Evolutionary conservation across 768 basidiomycete species (phyloP), one percentile per base, ranked within the genome.

Genomic region (Lactarius indigo): DNA sequence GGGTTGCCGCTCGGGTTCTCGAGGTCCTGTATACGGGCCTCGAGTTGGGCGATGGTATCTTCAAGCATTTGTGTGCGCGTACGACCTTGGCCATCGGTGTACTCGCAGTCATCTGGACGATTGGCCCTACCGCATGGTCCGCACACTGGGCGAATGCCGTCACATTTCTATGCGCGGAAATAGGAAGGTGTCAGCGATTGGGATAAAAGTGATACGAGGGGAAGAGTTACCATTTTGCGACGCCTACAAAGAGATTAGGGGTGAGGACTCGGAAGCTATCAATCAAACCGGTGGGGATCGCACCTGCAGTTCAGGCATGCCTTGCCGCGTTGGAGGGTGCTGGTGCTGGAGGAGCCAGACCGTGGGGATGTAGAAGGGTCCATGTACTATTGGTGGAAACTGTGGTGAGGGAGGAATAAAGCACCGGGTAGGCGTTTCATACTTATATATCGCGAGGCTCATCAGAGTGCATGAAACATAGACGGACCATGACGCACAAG

Each of bases 81-180:
- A 66, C 86, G 81, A 61, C 79, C 80, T 57, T 82, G 83, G 5
- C 85, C 85, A 70, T 89, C 88, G 5, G 84, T 79, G 73, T 88
- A 89, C 75, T 89, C 87, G 73, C 88, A 89, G n/a, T 85, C 85
- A 57, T 87, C 87, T 42, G 81, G 80, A 64, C 86, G 84, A 41
- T 85, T 84, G 44, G 84, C 82, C 9, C 79, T 76, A 41, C 77
- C 73, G 76, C 88, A 89, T 50, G 84, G 87, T 1, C 86, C 85
- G 73, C 88, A 89, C n/a, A 82, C 76, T 2, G 88, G 88, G 68
- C 84, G 84, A 2, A 73, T 71, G 20, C 87, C 87, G 69, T 89
- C 87, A 65, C 88, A 89, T 82, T 84, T 88, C 88, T 86, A 63
- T 12, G n/a, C 33, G 65, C 15, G n/a, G 31, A 18, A 44, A 60